Conservation (phyloP, 2,329 filamentous ascomycete species). For the Zymoseptoria tritici region DNA sequence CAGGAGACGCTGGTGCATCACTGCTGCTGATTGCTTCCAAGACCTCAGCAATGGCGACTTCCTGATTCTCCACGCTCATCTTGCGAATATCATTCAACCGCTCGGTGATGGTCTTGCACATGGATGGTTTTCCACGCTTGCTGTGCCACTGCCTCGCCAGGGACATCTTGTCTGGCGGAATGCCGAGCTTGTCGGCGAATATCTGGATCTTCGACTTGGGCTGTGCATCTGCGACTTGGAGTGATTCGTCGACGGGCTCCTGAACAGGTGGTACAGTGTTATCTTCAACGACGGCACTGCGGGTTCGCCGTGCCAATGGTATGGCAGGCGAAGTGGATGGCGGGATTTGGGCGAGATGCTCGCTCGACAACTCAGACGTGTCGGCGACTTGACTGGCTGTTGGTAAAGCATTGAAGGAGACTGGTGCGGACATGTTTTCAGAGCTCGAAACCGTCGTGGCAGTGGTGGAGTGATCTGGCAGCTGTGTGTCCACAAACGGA, state of each 20-base stretch:
- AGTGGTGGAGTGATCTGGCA: neutral
- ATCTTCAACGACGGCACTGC: neutral
- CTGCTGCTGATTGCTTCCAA: neutral
- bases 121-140: neutral
- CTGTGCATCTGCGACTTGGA: neutral
- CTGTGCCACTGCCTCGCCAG: neutral
- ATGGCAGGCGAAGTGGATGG: slow-evolving; percentile 2
- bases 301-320: slow-evolving; percentile 1
- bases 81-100: slow-evolving; percentile 1
- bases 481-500: neutral
- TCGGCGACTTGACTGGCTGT: neutral
- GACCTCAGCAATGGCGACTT: neutral
- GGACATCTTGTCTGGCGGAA: neutral
- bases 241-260: neutral
- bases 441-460: neutral
- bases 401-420: neutral
- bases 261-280: neutral
- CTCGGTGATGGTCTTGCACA: slow-evolving; percentile 1
- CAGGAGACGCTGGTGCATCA: neutral
- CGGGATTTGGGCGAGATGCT: neutral
- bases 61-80: slow-evolving; percentile 1
- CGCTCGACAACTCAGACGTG: neutral
- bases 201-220: slow-evolving; percentile 3
- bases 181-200: slow-evolving; percentile 3
- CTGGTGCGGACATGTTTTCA: neutral